A percentile compares a stretch with the other conserved stretches of the same genome.
Evolutionary conservation across 2,329 filamentous ascomycete genomes (phyloP).

Genomic region (Cercospora sp.): DNA sequence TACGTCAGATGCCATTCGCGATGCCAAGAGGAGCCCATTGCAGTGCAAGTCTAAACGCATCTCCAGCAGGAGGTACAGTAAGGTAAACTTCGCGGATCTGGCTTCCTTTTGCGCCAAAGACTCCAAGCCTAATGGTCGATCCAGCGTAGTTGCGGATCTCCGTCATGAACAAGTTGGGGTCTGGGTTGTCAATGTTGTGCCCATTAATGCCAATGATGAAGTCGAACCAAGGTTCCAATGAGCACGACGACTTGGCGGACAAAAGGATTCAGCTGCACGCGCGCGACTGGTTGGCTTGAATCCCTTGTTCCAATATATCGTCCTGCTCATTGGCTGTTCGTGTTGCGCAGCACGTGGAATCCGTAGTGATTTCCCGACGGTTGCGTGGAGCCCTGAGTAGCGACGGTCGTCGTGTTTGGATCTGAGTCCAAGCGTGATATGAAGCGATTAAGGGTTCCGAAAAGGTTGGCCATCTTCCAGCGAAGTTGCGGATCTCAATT

Average conservation of each 20-base stretch:
- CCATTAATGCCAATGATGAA: conserved; percentile 97
- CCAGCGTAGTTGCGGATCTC: conserved; percentile 95
- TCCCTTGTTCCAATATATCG: too few relatives aligned
- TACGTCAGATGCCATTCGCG: conserved; percentile 95
- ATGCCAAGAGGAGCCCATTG: conserved; percentile 83
- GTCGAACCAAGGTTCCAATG: conserved; percentile 97
- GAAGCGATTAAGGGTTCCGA: conserved; percentile 92
- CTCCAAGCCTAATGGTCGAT: conserved; percentile 73
- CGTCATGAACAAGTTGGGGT: conserved; percentile 81
- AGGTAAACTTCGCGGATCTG: conserved; percentile 76
- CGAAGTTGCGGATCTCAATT: conserved; percentile 92
- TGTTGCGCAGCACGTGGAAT: conserved; percentile 93
- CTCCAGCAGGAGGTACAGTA: conserved; percentile 67
- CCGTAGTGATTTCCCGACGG: conserved; percentile 64
- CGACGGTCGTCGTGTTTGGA: conserved; percentile 53
- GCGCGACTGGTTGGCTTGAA: too few relatives aligned
- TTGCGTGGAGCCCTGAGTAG: conserved; percentile 6
- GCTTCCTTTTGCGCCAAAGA: conserved; percentile 97
- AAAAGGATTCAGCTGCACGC: too few relatives aligned
- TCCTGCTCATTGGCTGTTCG: conserved; percentile 75
- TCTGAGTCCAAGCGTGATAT: conserved; percentile 91
- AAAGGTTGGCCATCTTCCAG: conserved; percentile 60
- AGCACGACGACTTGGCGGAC: too few relatives aligned
- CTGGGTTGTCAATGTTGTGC: conserved; percentile 83
- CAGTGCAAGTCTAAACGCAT: conserved; percentile 74